These are phyloP conservation scores for Aspergillus sp. DNA, from an alignment of 2,329 filamentous ascomycete genomes.

Conservation along the genomic window DNA sequence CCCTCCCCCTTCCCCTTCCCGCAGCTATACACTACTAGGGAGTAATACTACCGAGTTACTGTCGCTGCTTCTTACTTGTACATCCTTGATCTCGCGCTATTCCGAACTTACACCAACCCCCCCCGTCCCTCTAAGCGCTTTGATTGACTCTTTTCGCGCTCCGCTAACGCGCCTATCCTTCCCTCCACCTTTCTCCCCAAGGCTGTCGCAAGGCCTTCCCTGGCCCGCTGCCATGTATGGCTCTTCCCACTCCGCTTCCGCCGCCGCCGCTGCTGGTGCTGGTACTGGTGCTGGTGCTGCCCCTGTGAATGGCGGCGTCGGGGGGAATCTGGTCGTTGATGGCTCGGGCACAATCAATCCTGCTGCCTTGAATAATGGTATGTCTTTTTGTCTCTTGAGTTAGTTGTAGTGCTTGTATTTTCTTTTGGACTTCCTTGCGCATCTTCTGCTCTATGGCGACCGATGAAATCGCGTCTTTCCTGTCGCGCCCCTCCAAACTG, in stretches of 20 bases:
- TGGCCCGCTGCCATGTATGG: constrained; percentile 38
- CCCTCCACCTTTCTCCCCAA: constrained; percentile 2
- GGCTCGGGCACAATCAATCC: constrained; percentile 87
- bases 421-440: constrained; percentile 5
- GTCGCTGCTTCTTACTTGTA: no score
- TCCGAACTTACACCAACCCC: no score
- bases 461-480: no score
- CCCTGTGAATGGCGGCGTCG: constrained; percentile 61
- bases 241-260: constrained; percentile 42
- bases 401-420: constrained; percentile 42
- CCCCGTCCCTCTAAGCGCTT: background rate
- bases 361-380: constrained; percentile 76
- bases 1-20: background rate
- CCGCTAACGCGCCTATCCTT: background rate
- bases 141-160: background rate
- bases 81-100: no score
- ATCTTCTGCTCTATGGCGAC: background rate
- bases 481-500: constrained; percentile 20
- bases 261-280: constrained; percentile 21
- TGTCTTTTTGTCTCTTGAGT: constrained; percentile 31
- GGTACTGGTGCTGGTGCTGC: constrained; percentile 13
- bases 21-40: no score
- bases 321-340: constrained; percentile 46
- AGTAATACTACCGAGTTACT: no score
- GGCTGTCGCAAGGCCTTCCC: constrained; percentile 24